Base-by-base conservation (phyloP, 2,329 filamentous ascomycete species). In the Epicoccum sorghinum region DNA sequence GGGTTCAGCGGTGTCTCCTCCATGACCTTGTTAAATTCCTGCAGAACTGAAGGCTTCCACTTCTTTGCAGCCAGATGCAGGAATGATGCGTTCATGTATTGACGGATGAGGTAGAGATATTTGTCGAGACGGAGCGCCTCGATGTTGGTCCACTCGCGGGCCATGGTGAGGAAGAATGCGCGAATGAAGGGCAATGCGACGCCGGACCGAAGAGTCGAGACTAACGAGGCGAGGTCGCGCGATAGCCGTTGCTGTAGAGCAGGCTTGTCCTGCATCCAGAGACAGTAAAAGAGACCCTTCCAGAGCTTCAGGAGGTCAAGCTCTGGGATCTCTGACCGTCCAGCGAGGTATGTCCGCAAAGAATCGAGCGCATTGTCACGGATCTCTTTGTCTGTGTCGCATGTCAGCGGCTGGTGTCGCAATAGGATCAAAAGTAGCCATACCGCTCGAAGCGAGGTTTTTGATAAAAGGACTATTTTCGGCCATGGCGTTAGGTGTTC, bases 191-290 rank as follows among this genome's bases (percentile, higher is more conserved):
- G 73, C 1, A 81, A 46, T 23, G 75, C 68, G 47, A 75, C 72
- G 7, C 65, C 51, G 0, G 63, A 69, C 35, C 84, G 83, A 25
- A 93, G 78, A 22, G 82, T 77, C 58, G 83, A 81, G 39, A 89
- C 74, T 43, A 97, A 85, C 1, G 78, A 83, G 38, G 92, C 89
- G 50, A 98, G 88, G 58, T 93, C 88, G 62, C 82, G 78, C 64
- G 90, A 89, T 40, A 98, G 88, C 38, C 84, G 84, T 80, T 96
- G 92, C 79, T 97, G 93, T 3, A 90, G 88, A n/a, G 87, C 78
- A 9, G 92, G 88, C 42, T 92, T 90, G 80, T 97, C 93, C 75
- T 89, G 91, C 87, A 96, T 95, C 89, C 91, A 97, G 68, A 95
- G 85, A 69, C 84, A 86, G 82, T 92, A 97, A 80, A 95, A 97